A percentile compares a stretch with the other conserved stretches of the same genome.
phyloP scores from a whole-genome alignment of 192 early-diverging fungal species.

The Coemansia sp. region DNA sequence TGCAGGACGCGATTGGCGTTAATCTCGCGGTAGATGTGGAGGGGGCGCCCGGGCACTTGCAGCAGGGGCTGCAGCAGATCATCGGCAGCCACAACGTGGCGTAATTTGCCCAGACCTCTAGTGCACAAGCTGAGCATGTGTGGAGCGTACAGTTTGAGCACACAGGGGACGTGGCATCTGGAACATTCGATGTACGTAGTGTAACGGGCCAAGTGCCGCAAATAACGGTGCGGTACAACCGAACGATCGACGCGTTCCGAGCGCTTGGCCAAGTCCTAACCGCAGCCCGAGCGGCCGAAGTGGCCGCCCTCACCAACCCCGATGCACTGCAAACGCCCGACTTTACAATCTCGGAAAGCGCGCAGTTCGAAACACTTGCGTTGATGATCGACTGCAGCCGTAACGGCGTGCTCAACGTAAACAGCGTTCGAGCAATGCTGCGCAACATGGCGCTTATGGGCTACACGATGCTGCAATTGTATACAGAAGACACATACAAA shows the following conservation, averaged over 20 bases:
- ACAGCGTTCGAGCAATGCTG: constrained; percentile 66
- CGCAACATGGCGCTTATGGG: constrained; percentile 82
- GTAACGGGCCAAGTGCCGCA: not conserved
- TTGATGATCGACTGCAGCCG: constrained; percentile 87
- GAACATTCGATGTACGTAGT: constrained; percentile 21
- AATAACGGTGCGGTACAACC: constrained; percentile 30
- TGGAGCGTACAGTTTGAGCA: constrained; percentile 45
- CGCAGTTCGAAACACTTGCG: constrained; percentile 73
- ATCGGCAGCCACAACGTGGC: constrained; percentile 31
- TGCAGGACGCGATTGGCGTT: constrained; percentile 34
- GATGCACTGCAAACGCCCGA: constrained; percentile 21
- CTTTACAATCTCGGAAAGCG: constrained; percentile 58
- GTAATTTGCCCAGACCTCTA: constrained; percentile 20
- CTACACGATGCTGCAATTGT: constrained; percentile 84
- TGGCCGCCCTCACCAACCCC: constrained; percentile 12
- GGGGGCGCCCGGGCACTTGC: constrained; percentile 32
- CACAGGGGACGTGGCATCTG: constrained; percentile 6
- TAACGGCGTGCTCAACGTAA: constrained; percentile 66
- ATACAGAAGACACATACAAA: constrained; percentile 88
- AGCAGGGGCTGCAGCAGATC: constrained; percentile 32
- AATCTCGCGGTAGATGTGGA: constrained; percentile 25
- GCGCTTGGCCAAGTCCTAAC: constrained; percentile 68
- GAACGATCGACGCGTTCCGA: constrained; percentile 61
- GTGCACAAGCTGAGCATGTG: not conserved
- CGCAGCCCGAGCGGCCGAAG: constrained; percentile 54